Base-by-base conservation (phyloP, 345 rosid genomes). In the Bretschneidera sinensis region DNA sequence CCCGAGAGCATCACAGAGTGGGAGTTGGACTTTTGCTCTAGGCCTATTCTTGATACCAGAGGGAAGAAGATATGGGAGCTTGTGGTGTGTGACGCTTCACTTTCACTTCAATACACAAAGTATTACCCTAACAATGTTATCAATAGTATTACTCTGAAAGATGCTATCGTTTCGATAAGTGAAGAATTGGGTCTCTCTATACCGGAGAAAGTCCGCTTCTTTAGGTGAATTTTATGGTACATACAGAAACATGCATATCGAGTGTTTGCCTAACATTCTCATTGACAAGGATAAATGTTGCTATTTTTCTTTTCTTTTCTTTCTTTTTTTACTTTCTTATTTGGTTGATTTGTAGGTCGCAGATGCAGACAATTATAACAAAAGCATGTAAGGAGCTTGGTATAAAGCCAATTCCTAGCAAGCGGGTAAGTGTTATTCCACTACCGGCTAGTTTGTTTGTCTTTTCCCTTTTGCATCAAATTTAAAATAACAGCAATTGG, bases 11-110 rank as follows among this genome's bases (percentile, higher is more conserved):
- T 92, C 57, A 75, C 79, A 6, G 97, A 85, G 66, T 92, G 98
- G 98, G 92, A 89, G 66, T 56, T 92, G 73, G 98, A 89, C 72
- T 92, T 92, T 58, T 92, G 98, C 78, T 92, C 98, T 7, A 84
- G 96, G 61, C 98, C 96, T 9, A 92, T 92, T 24, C 85, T 89
- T 24, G 98, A 92, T 58, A 71, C 77, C 13, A 80, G 98, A 61
- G 96, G 98, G 60, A 92, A 92, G 75, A 92, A 87, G 75, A 60
- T 85, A 51, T 92, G 98, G 97, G 98, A 92, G 78, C 91, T 92
- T 55, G 85, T 89, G 62, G 97, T 84, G 39, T 89, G 97, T 59
- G 98, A 92, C 72, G 71, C 66, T 59, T 92, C 98, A 4, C 83
- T 89, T 55, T 85, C 97, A 0, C 91, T 92, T 73, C 98, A 89